These are phyloP conservation scores for Blakeslea trispora DNA, from an alignment of 371 early-diverging fungal species.

Conservation along the genomic window DNA sequence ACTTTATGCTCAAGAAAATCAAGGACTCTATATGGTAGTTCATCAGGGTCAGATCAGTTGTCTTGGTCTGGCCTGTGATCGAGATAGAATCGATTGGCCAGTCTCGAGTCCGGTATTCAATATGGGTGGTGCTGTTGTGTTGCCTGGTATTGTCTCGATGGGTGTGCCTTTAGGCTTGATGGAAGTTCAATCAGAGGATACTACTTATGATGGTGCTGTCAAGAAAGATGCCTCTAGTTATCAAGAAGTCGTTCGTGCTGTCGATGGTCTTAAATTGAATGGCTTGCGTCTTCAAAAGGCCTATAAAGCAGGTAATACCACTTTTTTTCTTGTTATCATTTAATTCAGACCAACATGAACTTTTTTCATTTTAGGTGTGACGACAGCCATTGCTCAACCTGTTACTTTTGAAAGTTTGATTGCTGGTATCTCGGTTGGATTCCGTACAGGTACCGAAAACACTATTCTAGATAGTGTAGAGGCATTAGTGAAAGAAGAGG, in stretches of 20 bases:
- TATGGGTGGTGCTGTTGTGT: constrained; percentile 44
- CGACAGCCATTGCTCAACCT: constrained; percentile 58
- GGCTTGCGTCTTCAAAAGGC: constrained; percentile 63
- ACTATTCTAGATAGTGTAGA: constrained; percentile 46
- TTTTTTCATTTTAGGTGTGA: constrained; percentile 39
- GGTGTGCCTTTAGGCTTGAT: constrained; percentile 56
- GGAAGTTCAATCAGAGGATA: constrained; percentile 59
- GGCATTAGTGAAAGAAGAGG: constrained; percentile 59
- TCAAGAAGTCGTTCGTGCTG: constrained; percentile 45
- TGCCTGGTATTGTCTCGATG: constrained; percentile 55
- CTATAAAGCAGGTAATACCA: constrained; percentile 70
- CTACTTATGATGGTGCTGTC: constrained; percentile 58
- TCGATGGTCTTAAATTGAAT: constrained; percentile 65
- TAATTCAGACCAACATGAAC: constrained; percentile 9
- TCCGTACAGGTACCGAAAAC: constrained; percentile 53
- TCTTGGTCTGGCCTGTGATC: constrained; percentile 51
- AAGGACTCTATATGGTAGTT: constrained; percentile 47
- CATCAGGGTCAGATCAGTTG: constrained; percentile 55
- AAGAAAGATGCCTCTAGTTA: constrained; percentile 35
- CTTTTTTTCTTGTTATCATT: too few relatives aligned
- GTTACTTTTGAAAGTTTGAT: constrained; percentile 32
- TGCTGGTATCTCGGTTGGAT: constrained; percentile 61
- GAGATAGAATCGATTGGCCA: constrained; percentile 45
- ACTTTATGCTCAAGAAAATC: constrained; percentile 5
- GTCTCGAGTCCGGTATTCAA: constrained; percentile 44